A percentile compares a stretch with the other conserved stretches of the same genome.
These are phyloP conservation scores for Rhizophora apiculata DNA, from an alignment of 345 rosid genomes.

Conservation along the genomic window DNA sequence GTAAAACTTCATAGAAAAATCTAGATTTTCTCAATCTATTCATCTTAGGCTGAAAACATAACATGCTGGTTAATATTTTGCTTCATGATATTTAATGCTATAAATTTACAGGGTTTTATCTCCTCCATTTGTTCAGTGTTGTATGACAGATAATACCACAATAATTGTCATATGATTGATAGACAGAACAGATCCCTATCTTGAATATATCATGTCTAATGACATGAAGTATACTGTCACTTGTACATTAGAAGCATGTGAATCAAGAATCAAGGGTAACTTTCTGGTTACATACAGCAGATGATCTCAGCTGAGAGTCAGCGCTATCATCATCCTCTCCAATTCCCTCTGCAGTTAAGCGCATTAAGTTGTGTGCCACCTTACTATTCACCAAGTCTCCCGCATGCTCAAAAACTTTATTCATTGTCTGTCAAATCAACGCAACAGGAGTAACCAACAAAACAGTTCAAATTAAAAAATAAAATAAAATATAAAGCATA, in stretches of 20 bases:
- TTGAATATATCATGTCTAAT: not conserved
- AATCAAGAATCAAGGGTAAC: constrained; percentile 15
- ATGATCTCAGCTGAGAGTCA: constrained; percentile 82
- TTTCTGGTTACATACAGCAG: constrained; percentile 67
- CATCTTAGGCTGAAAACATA: not conserved
- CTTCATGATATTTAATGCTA: not conserved
- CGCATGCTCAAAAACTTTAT: constrained; percentile 95
- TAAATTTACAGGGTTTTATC: too few species aligned
- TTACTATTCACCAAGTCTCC: constrained; percentile 92
- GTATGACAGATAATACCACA: too few species aligned
- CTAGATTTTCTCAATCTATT: not conserved
- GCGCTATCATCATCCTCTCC: constrained; percentile 90
- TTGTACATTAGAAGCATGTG: not conserved
- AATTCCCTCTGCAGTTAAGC: constrained; percentile 94
- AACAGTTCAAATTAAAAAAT: constrained; percentile 19
- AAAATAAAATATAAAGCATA: not conserved
- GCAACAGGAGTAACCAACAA: constrained; percentile 4
- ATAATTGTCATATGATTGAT: too few species aligned
- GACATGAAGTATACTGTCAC: not conserved
- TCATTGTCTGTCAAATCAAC: constrained; percentile 65
- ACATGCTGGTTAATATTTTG: not conserved
- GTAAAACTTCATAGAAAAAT: not conserved
- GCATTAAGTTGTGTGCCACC: constrained; percentile 95
- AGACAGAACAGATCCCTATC: not conserved
- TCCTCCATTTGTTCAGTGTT: too few species aligned